These are phyloP conservation scores for Aechmea fasciata DNA, from an alignment of 176 grass and related monocot genomes.

Conservation along the genomic window DNA sequence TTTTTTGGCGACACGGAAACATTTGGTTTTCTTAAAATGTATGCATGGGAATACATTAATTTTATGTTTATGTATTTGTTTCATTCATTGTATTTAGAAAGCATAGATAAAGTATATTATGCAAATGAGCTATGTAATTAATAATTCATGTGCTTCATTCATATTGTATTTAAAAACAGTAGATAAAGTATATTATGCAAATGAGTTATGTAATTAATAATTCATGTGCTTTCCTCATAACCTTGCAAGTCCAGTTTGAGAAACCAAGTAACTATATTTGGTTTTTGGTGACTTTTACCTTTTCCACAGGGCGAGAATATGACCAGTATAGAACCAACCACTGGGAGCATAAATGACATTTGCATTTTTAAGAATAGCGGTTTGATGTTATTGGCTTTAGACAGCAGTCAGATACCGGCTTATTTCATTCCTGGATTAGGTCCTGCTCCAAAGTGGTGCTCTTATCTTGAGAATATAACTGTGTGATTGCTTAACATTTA, in stretches of 20 bases:
- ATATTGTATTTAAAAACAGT: no score
- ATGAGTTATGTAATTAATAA: neutral
- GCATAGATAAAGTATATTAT: no score
- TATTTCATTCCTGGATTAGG: slow-evolving; percentile 84
- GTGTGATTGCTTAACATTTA: slow-evolving; percentile 29
- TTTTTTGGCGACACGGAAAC: neutral
- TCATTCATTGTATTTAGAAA: no score
- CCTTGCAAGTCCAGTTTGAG: neutral
- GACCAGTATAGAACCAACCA: slow-evolving; percentile 87
- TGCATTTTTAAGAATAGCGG: slow-evolving; percentile 74
- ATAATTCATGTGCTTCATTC: neutral
- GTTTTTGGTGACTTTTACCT: slow-evolving; percentile 23
- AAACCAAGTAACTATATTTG: neutral
- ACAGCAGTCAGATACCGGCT: slow-evolving; percentile 86
- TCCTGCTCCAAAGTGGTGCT: slow-evolving; percentile 95
- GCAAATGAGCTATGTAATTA: neutral
- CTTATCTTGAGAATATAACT: slow-evolving; percentile 90
- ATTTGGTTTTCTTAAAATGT: neutral
- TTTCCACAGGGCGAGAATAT: slow-evolving; percentile 70
- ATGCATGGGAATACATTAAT: no score
- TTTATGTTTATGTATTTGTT: no score
- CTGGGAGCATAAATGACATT: slow-evolving; percentile 73
- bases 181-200: no score
- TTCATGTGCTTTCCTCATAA: neutral
- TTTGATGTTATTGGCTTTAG: slow-evolving; percentile 75